Conservation (phyloP, 1,284 basidiomycete genomes). For the Apiotrichum akiyoshidainum region DNA sequence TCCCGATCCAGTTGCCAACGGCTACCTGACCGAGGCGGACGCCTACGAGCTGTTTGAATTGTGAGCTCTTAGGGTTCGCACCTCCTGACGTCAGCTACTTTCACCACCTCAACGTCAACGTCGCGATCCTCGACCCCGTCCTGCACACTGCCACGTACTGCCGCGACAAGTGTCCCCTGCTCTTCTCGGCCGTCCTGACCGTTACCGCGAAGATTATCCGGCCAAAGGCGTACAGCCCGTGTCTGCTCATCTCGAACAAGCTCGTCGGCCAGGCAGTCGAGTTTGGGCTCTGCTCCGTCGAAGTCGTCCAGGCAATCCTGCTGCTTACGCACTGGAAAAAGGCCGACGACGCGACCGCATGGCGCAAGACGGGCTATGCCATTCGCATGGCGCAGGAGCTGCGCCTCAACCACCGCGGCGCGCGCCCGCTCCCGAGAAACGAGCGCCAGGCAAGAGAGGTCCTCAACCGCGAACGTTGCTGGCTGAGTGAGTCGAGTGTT, state of each 20-base stretch:
- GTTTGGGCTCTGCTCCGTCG: constrained; percentile 44
- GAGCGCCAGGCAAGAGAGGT: constrained; percentile 32
- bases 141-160: constrained; percentile 47
- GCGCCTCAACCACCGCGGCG: constrained; percentile 34
- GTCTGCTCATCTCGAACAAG: constrained; percentile 42
- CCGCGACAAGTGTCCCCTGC: constrained; percentile 42
- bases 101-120: constrained; percentile 33
- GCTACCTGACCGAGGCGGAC: constrained; percentile 31
- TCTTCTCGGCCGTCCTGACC: constrained; percentile 51
- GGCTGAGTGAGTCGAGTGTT: constrained; percentile 31
- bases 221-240: constrained; percentile 41
- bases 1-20: constrained; percentile 40
- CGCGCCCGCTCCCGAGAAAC: constrained; percentile 34
- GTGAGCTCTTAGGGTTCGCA: constrained; percentile 18
- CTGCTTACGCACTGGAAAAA: constrained; percentile 51
- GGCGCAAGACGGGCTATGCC: constrained; percentile 43
- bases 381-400: constrained; percentile 49
- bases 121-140: constrained; percentile 44
- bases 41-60: constrained; percentile 41
- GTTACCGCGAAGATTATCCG: constrained; percentile 48
- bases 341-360: constrained; percentile 43
- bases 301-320: constrained; percentile 49
- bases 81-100: constrained; percentile 28
- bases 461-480: constrained; percentile 31
- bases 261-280: constrained; percentile 49